phyloP scores from a whole-genome alignment of 306 rosid species.

The Mimosa pudica region DNA sequence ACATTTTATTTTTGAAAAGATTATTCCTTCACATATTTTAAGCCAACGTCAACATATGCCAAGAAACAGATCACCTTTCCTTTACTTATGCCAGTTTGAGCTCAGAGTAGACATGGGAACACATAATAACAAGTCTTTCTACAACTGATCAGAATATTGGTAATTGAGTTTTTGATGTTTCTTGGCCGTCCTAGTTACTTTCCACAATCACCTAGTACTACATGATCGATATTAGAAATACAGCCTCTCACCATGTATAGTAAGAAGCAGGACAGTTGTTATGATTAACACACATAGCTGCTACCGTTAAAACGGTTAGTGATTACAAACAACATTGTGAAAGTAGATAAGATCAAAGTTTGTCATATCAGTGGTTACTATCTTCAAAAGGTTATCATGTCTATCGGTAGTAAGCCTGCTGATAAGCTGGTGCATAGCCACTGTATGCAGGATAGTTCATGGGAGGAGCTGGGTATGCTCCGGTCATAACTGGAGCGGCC shows the following conservation, averaged over 20 bases:
- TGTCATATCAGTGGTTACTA: slow-evolving; percentile 98
- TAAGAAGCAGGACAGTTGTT: slow-evolving; percentile 73
- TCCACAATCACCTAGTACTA: slow-evolving; percentile 95
- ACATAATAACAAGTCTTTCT: slow-evolving; percentile 56
- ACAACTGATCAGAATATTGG: slow-evolving; percentile 69
- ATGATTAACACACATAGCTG: slow-evolving; percentile 95
- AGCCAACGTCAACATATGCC: slow-evolving; percentile 50
- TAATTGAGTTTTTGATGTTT: slow-evolving; percentile 57
- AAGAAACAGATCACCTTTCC: slow-evolving; percentile 44
- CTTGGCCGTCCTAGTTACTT: slow-evolving; percentile 88
- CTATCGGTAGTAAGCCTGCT: slow-evolving; percentile 99
- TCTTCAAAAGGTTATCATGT: slow-evolving; percentile 68
- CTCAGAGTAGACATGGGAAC: slow-evolving; percentile 43
- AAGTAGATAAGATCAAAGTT: slow-evolving; percentile 69
- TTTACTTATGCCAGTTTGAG: slow-evolving; percentile 12
- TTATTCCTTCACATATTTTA: slow-evolving; percentile 40
- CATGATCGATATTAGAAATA: slow-evolving; percentile 90
- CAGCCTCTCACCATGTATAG: slow-evolving; percentile 76
- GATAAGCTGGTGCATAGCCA: slow-evolving; percentile 92
- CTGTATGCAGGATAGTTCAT: slow-evolving; percentile 89
- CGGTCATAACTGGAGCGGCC: slow-evolving; percentile 72
- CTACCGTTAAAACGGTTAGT: slow-evolving; percentile 97
- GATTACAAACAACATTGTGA: slow-evolving; percentile 91
- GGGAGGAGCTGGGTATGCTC: slow-evolving; percentile 75
- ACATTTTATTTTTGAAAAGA: slow-evolving; percentile 24